phyloP scores from a whole-genome alignment of 371 early-diverging fungal genomes.

The Neoconidiobolus thromboides region DNA sequence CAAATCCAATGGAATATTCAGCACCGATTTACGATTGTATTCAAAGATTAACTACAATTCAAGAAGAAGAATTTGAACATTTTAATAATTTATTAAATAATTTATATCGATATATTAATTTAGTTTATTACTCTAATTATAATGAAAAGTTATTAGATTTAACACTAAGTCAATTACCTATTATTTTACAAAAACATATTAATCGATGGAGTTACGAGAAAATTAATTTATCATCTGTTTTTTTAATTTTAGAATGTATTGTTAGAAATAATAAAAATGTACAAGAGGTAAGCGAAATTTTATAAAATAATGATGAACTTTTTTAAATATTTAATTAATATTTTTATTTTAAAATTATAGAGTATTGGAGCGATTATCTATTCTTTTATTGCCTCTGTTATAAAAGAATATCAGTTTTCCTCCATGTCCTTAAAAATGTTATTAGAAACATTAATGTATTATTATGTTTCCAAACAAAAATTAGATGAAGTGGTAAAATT shows the following conservation, averaged over 20 bases:
- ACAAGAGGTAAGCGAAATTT: background rate
- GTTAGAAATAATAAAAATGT: background rate
- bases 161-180: background rate
- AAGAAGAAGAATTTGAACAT: background rate
- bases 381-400: too few species aligned
- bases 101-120: background rate
- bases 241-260: background rate
- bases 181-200: background rate
- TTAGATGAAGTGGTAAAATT: too few species aligned
- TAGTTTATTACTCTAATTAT: background rate
- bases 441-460: too few species aligned
- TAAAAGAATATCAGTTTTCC: too few species aligned
- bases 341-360: too few species aligned
- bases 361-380: too few species aligned
- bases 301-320: background rate
- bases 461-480: too few species aligned
- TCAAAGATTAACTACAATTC: background rate
- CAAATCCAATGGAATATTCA: background rate
- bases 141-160: background rate
- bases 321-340: too few species aligned
- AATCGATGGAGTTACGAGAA: background rate
- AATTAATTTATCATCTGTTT: background rate
- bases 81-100: background rate
- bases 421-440: too few species aligned
- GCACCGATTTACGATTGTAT: background rate